Conservation (phyloP, 2,329 filamentous ascomycete genomes). For the Fusarium gaditjirri region DNA sequence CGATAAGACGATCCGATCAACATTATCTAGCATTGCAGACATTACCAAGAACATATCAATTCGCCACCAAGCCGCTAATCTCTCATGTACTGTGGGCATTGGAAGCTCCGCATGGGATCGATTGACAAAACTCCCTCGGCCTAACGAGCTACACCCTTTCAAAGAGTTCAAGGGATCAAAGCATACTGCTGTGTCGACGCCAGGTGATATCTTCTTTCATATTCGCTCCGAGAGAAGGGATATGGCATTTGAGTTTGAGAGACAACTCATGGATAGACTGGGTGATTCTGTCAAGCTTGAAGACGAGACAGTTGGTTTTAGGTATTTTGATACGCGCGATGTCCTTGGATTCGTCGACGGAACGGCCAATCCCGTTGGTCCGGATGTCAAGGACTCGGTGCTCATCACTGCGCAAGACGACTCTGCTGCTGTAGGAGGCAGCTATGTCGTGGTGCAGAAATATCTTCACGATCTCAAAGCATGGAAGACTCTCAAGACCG, state of each 20-base stretch:
- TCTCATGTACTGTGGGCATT: slow-evolving; percentile 65
- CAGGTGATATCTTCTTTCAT: slow-evolving; percentile 67
- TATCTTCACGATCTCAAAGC: slow-evolving; percentile 63
- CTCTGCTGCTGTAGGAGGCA: slow-evolving; percentile 56
- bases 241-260: slow-evolving; percentile 68
- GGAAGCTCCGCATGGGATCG: slow-evolving; percentile 63
- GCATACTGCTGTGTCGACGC: slow-evolving; percentile 65
- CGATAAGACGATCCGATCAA: slow-evolving; percentile 54
- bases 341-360: slow-evolving; percentile 70
- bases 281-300: slow-evolving; percentile 59
- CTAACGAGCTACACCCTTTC: slow-evolving; percentile 64
- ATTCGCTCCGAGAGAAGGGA: slow-evolving; percentile 67
- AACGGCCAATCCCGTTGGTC: slow-evolving; percentile 66
- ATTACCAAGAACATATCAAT: slow-evolving; percentile 65
- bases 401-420: slow-evolving; percentile 57
- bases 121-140: slow-evolving; percentile 56
- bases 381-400: slow-evolving; percentile 54
- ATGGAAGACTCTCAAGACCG: slow-evolving; percentile 59
- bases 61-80: slow-evolving; percentile 56
- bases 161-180: slow-evolving; percentile 56
- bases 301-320: slow-evolving; percentile 66
- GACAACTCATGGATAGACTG: slow-evolving; percentile 61
- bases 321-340: slow-evolving; percentile 69
- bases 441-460: slow-evolving; percentile 69
- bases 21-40: slow-evolving; percentile 55